phyloP scores from a whole-genome alignment of 2,329 filamentous ascomycete species.

The Calonectria multiphialidica region DNA sequence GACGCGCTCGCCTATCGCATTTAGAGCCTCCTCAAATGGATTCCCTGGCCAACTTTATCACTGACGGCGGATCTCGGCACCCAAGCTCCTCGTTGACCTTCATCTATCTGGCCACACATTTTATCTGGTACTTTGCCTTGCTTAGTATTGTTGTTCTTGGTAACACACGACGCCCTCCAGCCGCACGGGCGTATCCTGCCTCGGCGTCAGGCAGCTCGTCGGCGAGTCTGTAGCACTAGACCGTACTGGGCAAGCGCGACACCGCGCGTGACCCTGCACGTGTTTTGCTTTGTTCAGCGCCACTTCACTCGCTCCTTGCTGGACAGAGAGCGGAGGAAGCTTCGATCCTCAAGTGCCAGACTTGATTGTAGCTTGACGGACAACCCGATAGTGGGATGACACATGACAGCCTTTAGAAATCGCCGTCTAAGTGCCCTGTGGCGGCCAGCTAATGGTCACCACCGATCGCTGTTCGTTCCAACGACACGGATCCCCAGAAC shows the following conservation, averaged over 20 bases:
- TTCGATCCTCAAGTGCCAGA: not conserved
- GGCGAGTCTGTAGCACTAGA: constrained; percentile 11
- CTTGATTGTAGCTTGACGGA: not conserved
- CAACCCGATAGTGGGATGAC: constrained; percentile 14
- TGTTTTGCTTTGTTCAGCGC: constrained; percentile 13
- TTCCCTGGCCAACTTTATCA: constrained; percentile 9
- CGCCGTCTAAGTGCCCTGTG: not conserved
- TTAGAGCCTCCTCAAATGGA: not conserved
- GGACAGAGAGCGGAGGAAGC: not conserved
- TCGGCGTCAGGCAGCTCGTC: constrained; percentile 1
- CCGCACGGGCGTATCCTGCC: constrained; percentile 15
- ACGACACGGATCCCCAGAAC: not conserved
- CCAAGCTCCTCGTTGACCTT: not conserved
- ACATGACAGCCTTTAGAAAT: constrained; percentile 4
- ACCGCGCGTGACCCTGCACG: constrained; percentile 25
- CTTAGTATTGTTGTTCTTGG: not conserved
- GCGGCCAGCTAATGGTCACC: not conserved
- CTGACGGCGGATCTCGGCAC: constrained; percentile 1
- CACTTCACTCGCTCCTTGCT: not conserved
- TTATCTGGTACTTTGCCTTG: not conserved
- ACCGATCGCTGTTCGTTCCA: not conserved
- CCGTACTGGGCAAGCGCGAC: not conserved
- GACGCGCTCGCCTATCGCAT: not conserved
- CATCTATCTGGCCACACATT: not conserved
- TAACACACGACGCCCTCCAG: not conserved